Percentiles rank a stretch among this genome's conserved stretches.
phyloP scores from a whole-genome alignment of 768 basidiomycete genomes.

The Tylopilus subfusipes region DNA sequence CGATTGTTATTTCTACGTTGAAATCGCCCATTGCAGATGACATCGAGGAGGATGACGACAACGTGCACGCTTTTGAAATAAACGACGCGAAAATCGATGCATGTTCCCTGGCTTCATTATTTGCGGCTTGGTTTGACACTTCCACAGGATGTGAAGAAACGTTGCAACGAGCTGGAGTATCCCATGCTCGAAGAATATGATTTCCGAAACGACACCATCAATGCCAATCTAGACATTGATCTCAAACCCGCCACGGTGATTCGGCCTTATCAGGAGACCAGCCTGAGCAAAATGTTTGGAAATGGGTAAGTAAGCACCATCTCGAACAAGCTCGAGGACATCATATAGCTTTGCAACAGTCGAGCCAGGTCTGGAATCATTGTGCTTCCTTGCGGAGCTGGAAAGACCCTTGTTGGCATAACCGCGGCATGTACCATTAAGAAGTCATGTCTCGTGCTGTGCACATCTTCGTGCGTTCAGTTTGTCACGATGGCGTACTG shows the following conservation, averaged over 20 bases:
- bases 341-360: slow-evolving; percentile 38
- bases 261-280: slow-evolving; percentile 97
- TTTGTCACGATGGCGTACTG: not conserved
- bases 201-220: slow-evolving; percentile 94
- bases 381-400: slow-evolving; percentile 96
- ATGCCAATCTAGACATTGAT: slow-evolving; percentile 97
- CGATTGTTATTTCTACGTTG: not conserved
- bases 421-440: slow-evolving; percentile 99
- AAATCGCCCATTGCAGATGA: slow-evolving; percentile 58
- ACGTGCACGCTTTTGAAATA: slow-evolving; percentile 96
- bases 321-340: not conserved
- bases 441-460: slow-evolving; percentile 95
- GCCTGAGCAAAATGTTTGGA: slow-evolving; percentile 98
- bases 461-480: slow-evolving; percentile 87
- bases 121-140: slow-evolving; percentile 6
- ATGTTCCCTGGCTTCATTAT: slow-evolving; percentile 20
- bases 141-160: slow-evolving; percentile 85
- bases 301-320: slow-evolving; percentile 76
- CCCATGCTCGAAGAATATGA: slow-evolving; percentile 99
- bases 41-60: slow-evolving; percentile 96
- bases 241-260: slow-evolving; percentile 97
- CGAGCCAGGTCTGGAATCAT: slow-evolving; percentile 98
- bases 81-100: slow-evolving; percentile 92
- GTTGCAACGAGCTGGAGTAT: slow-evolving; percentile 94
- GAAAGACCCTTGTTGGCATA: slow-evolving; percentile 99